These are phyloP conservation scores for Aspergillus versicolor DNA, from an alignment of 2,329 filamentous ascomycete genomes.

Conservation along the genomic window DNA sequence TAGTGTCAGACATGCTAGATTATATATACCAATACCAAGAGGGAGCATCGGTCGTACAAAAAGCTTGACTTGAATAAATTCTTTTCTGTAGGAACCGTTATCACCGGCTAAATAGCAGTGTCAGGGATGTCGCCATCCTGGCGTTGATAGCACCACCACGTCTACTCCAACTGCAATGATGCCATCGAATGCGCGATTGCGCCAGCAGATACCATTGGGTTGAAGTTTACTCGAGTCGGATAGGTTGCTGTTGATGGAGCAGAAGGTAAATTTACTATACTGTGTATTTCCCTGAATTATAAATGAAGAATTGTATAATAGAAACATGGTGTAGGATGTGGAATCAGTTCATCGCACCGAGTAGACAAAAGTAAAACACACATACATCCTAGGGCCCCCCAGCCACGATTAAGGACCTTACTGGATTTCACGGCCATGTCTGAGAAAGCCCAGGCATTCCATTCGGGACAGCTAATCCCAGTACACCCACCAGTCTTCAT, in stretches of 20 bases:
- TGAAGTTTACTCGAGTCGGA: too few species aligned
- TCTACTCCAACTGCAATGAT: constrained; percentile 1
- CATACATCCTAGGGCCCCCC: too few species aligned
- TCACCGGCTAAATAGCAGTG: background rate
- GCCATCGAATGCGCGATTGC: background rate
- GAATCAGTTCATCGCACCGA: too few species aligned
- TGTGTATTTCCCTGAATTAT: too few species aligned
- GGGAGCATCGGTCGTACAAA: background rate
- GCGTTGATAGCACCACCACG: constrained; percentile 1
- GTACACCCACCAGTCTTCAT: too few species aligned
- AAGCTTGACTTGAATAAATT: background rate
- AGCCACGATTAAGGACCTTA: too few species aligned
- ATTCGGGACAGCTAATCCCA: too few species aligned
- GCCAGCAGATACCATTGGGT: background rate
- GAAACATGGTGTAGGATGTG: too few species aligned
- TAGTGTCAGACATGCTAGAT: background rate
- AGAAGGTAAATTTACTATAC: background rate
- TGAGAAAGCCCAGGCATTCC: too few species aligned
- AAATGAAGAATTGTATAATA: too few species aligned
- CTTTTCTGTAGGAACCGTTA: background rate
- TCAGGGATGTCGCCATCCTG: background rate
- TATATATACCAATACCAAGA: background rate
- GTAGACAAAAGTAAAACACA: too few species aligned
- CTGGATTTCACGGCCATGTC: too few species aligned
- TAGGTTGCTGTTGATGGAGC: background rate